These are phyloP conservation scores for Neurospora cerealis DNA, from an alignment of 495 filamentous ascomycete genomes.

Conservation along the genomic window DNA sequence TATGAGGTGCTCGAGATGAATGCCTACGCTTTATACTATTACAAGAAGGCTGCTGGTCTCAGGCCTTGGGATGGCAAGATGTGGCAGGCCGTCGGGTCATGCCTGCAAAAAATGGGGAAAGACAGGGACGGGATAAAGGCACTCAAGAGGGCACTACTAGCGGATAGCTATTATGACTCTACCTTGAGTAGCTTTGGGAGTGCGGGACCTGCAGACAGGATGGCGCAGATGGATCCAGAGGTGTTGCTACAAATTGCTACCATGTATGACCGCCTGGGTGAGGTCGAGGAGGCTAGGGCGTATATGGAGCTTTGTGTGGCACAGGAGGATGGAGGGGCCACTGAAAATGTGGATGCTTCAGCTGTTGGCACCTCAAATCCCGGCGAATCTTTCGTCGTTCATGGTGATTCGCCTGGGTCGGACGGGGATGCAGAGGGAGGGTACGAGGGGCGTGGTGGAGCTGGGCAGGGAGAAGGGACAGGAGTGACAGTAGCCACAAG, in stretches of 20 bases:
- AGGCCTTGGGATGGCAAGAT: conserved; percentile 92
- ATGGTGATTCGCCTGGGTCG: conserved; percentile 35
- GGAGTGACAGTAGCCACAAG: conserved; percentile 83
- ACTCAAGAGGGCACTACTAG: conserved; percentile 80
- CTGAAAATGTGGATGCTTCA: conserved; percentile 18
- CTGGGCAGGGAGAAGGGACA: conserved; percentile 31
- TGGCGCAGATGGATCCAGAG: conserved; percentile 72
- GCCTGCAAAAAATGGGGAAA: conserved; percentile 78
- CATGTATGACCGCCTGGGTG: conserved; percentile 72
- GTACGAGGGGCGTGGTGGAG: conserved; percentile 18
- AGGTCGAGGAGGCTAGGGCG: conserved; percentile 66
- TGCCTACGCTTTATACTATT: conserved; percentile 93
- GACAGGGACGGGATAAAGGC: conserved; percentile 84
- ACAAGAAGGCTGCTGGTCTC: conserved; percentile 85
- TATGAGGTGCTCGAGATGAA: conserved; percentile 99
- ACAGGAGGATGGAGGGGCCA: conserved; percentile 60
- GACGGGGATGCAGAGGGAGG: conserved; percentile 30
- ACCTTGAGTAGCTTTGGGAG: conserved; percentile 38
- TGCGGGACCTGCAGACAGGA: conserved; percentile 23
- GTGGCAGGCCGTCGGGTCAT: conserved; percentile 94
- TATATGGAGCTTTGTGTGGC: conserved; percentile 94
- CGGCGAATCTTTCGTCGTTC: conserved; percentile 38
- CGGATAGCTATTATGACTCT: conserved; percentile 67
- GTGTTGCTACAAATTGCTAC: conserved; percentile 80
- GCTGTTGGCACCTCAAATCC: conserved; percentile 15